phyloP scores from a whole-genome alignment of 768 basidiomycete genomes.

The Lyophyllum decastes region DNA sequence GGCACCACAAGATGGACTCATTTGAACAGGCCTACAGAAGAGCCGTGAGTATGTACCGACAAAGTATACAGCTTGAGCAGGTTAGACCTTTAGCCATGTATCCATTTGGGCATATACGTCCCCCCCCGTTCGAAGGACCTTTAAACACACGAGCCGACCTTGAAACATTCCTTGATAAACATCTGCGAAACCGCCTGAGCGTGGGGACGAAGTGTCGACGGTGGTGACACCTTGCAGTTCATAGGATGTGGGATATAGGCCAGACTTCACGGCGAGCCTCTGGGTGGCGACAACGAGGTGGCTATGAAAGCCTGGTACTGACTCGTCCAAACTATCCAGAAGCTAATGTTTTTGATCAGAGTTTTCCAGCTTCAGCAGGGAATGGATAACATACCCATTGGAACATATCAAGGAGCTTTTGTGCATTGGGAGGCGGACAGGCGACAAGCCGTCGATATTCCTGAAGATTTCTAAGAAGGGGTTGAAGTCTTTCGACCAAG shows the following conservation, averaged over 20 bases:
- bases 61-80: background rate
- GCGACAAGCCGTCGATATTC: background rate
- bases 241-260: conserved; percentile 1
- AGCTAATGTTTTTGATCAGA: background rate
- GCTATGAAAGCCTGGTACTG: background rate
- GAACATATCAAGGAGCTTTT: conserved; percentile 1
- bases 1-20: conserved; percentile 23
- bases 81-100: background rate
- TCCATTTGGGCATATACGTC: background rate
- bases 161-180: background rate
- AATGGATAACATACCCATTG: background rate
- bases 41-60: background rate
- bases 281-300: background rate
- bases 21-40: conserved; percentile 1
- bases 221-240: background rate
- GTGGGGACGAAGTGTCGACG: background rate
- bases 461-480: background rate
- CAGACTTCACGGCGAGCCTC: background rate
- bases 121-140: background rate
- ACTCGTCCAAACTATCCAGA: background rate
- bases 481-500: background rate
- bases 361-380: background rate
- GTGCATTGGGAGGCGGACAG: background rate
- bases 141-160: background rate
- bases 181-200: background rate